Evolutionary conservation across 495 filamentous ascomycete genomes (phyloP).

Genomic region (Aspergillus nanangensis): DNA sequence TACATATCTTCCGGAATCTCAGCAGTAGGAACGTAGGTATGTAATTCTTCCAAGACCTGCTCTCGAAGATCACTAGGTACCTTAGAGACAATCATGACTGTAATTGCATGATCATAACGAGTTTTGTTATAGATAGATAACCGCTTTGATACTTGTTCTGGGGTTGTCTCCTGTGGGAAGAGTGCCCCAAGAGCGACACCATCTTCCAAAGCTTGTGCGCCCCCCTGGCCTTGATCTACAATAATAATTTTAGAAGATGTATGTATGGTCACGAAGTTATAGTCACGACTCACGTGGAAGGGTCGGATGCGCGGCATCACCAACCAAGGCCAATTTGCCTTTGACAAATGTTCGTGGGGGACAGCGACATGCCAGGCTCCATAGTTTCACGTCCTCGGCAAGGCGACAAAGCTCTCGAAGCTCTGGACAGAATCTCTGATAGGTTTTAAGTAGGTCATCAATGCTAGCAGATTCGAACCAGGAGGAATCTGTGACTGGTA

Average conservation of each 20-base stretch:
- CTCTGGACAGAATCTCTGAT: constrained; percentile 11
- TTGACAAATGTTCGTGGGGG: constrained; percentile 29
- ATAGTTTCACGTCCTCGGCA: constrained; percentile 44
- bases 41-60: constrained; percentile 17
- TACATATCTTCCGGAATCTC: constrained; percentile 14
- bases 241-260: too few species aligned
- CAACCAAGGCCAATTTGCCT: constrained; percentile 40
- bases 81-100: constrained; percentile 22
- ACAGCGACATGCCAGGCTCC: constrained; percentile 40
- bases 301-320: constrained; percentile 45
- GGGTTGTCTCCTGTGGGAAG: constrained; percentile 10
- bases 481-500: constrained; percentile 1
- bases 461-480: constrained; percentile 11
- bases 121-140: constrained; percentile 18
- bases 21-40: constrained; percentile 14
- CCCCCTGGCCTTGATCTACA: constrained; percentile 44
- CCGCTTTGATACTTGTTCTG: constrained; percentile 11
- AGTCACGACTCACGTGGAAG: constrained; percentile 20
- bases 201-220: constrained; percentile 44
- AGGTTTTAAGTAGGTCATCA: constrained; percentile 18
- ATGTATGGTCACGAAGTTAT: too few species aligned
- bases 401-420: constrained; percentile 16
- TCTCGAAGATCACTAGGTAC: constrained; percentile 10
- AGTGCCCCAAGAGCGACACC: constrained; percentile 34
- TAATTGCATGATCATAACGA: constrained; percentile 16